Conservation (phyloP, 2,329 filamentous ascomycete genomes). For the Aspergillus piperis region DNA sequence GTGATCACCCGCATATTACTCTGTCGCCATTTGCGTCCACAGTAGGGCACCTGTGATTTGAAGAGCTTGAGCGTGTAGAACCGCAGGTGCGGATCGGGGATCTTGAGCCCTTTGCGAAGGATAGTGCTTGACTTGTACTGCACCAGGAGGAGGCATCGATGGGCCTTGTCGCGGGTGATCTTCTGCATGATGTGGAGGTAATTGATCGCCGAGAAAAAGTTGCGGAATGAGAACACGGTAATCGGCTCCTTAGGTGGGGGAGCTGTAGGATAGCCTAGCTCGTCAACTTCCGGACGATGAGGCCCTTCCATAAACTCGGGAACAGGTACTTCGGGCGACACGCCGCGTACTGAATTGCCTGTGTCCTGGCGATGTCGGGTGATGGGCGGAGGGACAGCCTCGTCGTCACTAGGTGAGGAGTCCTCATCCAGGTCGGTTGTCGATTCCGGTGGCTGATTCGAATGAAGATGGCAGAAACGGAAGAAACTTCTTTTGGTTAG, state of each 20-base stretch:
- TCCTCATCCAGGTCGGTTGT: slow-evolving; percentile 38
- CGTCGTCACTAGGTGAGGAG: slow-evolving; percentile 56
- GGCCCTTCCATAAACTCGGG: slow-evolving; percentile 28
- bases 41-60: slow-evolving; percentile 98
- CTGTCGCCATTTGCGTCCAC: slow-evolving; percentile 96
- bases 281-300: slow-evolving; percentile 68
- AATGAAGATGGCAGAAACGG: slow-evolving; percentile 77
- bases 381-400: slow-evolving; percentile 83
- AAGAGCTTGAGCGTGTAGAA: slow-evolving; percentile 97
- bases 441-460: slow-evolving; percentile 56
- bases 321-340: slow-evolving; percentile 29
- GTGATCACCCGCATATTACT: slow-evolving; percentile 99
- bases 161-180: slow-evolving; percentile 91
- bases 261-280: slow-evolving; percentile 76
- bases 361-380: slow-evolving; percentile 54
- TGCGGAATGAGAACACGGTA: slow-evolving; percentile 86
- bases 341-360: slow-evolving; percentile 26
- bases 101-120: slow-evolving; percentile 84
- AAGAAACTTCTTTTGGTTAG: slow-evolving; percentile 68
- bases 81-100: slow-evolving; percentile 82
- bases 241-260: slow-evolving; percentile 71
- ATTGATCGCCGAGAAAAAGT: slow-evolving; percentile 94
- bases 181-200: slow-evolving; percentile 96
- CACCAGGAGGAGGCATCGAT: slow-evolving; percentile 89
- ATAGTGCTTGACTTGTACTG: slow-evolving; percentile 95